phyloP scores from a whole-genome alignment of 176 grass and related monocot genomes.

The Elaeis guineensis region DNA sequence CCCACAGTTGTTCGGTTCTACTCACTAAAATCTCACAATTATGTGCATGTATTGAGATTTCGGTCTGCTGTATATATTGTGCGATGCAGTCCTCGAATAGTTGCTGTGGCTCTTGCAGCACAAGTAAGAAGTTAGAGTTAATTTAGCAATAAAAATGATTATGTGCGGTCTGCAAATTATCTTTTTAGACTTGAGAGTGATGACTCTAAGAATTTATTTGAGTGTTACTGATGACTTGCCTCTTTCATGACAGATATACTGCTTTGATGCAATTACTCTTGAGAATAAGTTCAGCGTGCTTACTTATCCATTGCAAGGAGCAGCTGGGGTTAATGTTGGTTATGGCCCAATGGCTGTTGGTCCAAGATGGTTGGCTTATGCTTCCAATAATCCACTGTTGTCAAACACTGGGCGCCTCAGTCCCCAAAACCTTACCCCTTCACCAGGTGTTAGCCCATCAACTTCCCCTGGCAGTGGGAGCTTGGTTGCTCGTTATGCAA shows the following conservation, averaged over 20 bases:
- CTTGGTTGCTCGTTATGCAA: constrained; percentile 97
- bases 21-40: constrained; percentile 86
- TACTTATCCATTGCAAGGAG: constrained; percentile 87
- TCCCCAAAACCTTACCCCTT: constrained; percentile 91
- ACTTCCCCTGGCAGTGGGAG: constrained; percentile 90
- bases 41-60: constrained; percentile 88
- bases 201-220: not conserved
- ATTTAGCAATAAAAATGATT: not conserved
- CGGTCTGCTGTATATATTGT: constrained; percentile 97
- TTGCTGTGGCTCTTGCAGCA: constrained; percentile 92
- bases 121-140: constrained; percentile 53
- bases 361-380: constrained; percentile 92
- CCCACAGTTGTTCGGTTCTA: constrained; percentile 95
- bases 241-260: constrained; percentile 71
- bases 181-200: not conserved
- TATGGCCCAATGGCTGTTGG: constrained; percentile 96
- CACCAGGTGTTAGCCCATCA: constrained; percentile 96
- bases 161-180: too few relatives aligned
- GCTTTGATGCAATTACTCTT: constrained; percentile 96
- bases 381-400: constrained; percentile 64
- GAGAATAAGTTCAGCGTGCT: constrained; percentile 94
- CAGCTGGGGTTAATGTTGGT: constrained; percentile 72
- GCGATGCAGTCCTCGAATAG: constrained; percentile 81
- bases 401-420: constrained; percentile 88
- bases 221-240: not conserved